phyloP scores from a whole-genome alignment of 1,284 basidiomycete genomes.

The Xerocomus amazonicus region DNA sequence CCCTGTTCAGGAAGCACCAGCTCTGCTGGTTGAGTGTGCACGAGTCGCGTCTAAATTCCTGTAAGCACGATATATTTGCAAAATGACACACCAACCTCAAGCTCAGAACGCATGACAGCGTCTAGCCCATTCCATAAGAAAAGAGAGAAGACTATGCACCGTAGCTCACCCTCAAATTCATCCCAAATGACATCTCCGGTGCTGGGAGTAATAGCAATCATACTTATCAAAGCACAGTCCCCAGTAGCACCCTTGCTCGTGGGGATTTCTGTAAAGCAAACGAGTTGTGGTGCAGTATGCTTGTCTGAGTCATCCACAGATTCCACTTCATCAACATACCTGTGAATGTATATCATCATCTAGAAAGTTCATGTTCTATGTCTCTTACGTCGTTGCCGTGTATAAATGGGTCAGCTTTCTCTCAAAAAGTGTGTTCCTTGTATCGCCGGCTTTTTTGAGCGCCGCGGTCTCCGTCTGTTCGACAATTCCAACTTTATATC shows the following conservation, averaged over 20 bases:
- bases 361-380: neutral
- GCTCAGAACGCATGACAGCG: conserved; percentile 78
- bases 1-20: conserved; percentile 63
- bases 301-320: conserved; percentile 64
- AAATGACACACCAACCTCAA: conserved; percentile 54
- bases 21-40: conserved; percentile 83
- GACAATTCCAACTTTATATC: conserved; percentile 88
- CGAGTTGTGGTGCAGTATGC: conserved; percentile 55
- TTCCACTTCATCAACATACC: conserved; percentile 71
- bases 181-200: conserved; percentile 95
- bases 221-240: conserved; percentile 62
- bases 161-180: conserved; percentile 68
- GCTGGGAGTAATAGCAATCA: conserved; percentile 80
- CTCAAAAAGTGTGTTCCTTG: conserved; percentile 77
- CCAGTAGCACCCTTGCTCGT: conserved; percentile 43
- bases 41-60: conserved; percentile 65
- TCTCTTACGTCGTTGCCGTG: conserved; percentile 80
- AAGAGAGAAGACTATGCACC: conserved; percentile 1
- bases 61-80: conserved; percentile 3
- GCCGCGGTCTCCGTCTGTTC: conserved; percentile 95
- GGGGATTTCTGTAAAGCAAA: conserved; percentile 69
- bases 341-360: conserved; percentile 28
- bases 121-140: conserved; percentile 43
- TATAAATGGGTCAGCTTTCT: conserved; percentile 81
- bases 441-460: conserved; percentile 88